Base-by-base conservation (phyloP, 2,329 filamentous ascomycete species). In the Exserohilum rostratum region DNA sequence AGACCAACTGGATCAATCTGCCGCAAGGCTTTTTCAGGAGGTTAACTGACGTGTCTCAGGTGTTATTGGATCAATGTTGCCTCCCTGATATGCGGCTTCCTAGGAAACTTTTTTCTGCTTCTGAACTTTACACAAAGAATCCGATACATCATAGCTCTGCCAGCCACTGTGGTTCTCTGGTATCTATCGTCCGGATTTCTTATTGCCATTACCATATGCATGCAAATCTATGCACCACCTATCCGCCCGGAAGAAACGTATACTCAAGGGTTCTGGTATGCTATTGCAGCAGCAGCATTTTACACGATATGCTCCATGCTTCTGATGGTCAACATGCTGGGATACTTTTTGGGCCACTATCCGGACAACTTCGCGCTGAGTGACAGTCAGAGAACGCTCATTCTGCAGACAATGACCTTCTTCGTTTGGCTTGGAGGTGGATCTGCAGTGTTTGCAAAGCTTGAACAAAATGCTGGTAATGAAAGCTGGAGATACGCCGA, bases 211-310 rank as follows among this genome's bases (percentile, higher is more conserved):
- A 87, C 91, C 1, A 80, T 81, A 13, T 84, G 85, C 10, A 89
- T 91, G 60, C 82, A 90, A 3, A 73, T 84, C 1, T 87, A 89
- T 10, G 83, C 83, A 0, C 74, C 78, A 64, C 78, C 82, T 29
- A 55, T 80, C 66, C 44, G 72, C 46, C 68, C 78, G 50, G 58
- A 82, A 79, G 61, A 85, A 57, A 77, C 77, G 0, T 88, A 90
- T 81, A 91, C 90, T 0, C 90, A 96, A 72, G 91, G 90, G 0
- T 96, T 90, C 68, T 96, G 88, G 83, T 96, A 96, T 68, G 92
- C 87, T 22, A 82, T 96, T 15, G 90, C 91, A 64, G 87, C 91
- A 2, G 90, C 91, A 5, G 78, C 85, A 2, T 82, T 96, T 17
- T 96, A 96, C 76, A 89, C 93, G 51, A 69, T 93, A 13, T 88